Percentiles rank a stretch among this genome's conserved stretches.
Evolutionary conservation across 495 filamentous ascomycete species (phyloP).

Genomic region (Aspergillus coremiiformis): DNA sequence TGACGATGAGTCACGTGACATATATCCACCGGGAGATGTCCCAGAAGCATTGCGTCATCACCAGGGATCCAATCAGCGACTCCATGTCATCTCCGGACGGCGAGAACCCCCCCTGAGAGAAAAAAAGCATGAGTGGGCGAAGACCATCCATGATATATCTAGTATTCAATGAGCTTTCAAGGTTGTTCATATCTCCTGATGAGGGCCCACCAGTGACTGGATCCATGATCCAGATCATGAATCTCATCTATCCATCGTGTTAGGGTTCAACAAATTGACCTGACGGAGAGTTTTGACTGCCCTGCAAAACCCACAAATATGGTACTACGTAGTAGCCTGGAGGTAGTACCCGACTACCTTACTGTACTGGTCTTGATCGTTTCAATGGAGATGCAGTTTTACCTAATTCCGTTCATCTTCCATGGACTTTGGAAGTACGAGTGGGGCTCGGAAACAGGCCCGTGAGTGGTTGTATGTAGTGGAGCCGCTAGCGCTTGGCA

Average conservation of each 20-base stretch:
- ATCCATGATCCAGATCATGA: not conserved
- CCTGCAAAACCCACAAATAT: slow-evolving; percentile 5
- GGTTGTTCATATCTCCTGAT: slow-evolving; percentile 1
- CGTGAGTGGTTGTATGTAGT: slow-evolving; percentile 19
- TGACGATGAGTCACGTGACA: slow-evolving; percentile 14
- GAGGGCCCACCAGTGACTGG: not conserved
- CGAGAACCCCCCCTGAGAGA: slow-evolving; percentile 8
- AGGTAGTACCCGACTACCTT: too few relatives aligned
- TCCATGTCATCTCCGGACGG: slow-evolving; percentile 4
- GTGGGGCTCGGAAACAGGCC: slow-evolving; percentile 14
- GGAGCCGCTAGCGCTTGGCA: slow-evolving; percentile 10
- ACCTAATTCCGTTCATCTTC: too few relatives aligned
- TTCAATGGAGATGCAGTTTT: not conserved
- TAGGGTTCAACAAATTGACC: not conserved
- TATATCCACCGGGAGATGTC: slow-evolving; percentile 5
- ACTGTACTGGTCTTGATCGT: too few relatives aligned
- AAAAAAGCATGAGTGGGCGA: not conserved
- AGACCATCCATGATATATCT: too few relatives aligned
- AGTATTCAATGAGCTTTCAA: too few relatives aligned
- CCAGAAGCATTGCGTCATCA: slow-evolving; percentile 19
- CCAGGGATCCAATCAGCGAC: slow-evolving; percentile 13
- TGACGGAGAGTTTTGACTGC: slow-evolving; percentile 5
- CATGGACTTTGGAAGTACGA: too few relatives aligned
- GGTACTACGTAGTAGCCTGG: too few relatives aligned
- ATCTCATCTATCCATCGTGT: not conserved